Conservation (phyloP, 495 filamentous ascomycete genomes). For the Hypoxylon perforatum region DNA sequence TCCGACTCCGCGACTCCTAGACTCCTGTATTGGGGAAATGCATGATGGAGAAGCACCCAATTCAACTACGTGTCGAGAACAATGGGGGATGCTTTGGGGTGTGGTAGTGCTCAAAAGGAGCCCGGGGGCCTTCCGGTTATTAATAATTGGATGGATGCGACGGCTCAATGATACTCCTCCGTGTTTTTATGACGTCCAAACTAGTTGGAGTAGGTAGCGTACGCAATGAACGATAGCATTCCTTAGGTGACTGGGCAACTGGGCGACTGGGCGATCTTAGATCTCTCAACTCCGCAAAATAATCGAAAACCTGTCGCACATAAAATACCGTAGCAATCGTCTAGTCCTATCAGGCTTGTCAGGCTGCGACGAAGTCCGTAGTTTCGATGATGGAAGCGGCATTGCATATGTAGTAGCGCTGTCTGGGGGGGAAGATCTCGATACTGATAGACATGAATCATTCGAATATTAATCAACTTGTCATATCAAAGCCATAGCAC, state of each 20-base stretch:
- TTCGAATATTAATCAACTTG: neutral
- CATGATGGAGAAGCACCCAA: too few species aligned
- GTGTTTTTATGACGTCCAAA: slow-evolving; percentile 13
- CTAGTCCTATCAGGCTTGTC: slow-evolving; percentile 9
- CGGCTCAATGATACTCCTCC: slow-evolving; percentile 14
- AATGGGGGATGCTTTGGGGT: neutral
- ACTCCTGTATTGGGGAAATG: too few species aligned
- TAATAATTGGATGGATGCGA: slow-evolving; percentile 6
- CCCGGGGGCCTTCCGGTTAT: slow-evolving; percentile 9
- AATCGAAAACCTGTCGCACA: slow-evolving; percentile 17
- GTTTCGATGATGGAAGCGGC: neutral
- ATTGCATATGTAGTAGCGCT: neutral
- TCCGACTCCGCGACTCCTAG: slow-evolving; percentile 9
- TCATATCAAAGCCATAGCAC: neutral
- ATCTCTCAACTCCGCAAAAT: slow-evolving; percentile 22
- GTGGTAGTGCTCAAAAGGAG: neutral
- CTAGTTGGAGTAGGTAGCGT: neutral
- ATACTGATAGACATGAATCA: slow-evolving; percentile 8
- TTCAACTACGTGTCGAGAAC: neutral
- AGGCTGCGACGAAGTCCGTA: neutral
- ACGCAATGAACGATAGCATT: slow-evolving; percentile 33
- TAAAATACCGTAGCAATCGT: neutral
- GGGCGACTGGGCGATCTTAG: slow-evolving; percentile 26
- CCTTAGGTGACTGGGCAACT: slow-evolving; percentile 10
- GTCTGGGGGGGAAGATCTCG: neutral